A percentile compares a stretch with the other conserved stretches of the same genome.
Conservation (phyloP, 176 grass and related monocot species). For the Eremochloa ophiuroides region DNA sequence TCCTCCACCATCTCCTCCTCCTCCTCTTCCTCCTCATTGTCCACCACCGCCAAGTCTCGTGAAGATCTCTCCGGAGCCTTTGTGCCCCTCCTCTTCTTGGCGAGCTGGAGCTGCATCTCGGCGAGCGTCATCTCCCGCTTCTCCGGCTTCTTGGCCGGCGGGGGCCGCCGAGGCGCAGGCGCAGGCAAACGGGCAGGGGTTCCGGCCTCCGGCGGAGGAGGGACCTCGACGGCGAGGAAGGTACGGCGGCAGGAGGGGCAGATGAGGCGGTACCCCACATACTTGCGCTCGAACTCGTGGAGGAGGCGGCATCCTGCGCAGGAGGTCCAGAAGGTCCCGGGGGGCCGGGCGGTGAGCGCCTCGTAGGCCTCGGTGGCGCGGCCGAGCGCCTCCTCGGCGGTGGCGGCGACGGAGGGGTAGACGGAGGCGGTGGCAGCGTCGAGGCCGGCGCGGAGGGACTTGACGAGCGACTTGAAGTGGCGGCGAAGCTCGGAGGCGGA, state of each 20-base stretch:
- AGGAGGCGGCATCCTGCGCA: slow-evolving; percentile 77
- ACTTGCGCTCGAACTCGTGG: slow-evolving; percentile 81
- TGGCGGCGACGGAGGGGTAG: background rate
- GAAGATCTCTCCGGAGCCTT: slow-evolving; percentile 23
- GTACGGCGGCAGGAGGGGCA: slow-evolving; percentile 82
- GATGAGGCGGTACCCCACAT: slow-evolving; percentile 73
- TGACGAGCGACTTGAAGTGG: slow-evolving; percentile 69
- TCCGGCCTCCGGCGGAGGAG: slow-evolving; percentile 11
- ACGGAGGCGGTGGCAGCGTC: background rate
- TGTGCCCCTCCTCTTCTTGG: slow-evolving; percentile 28
- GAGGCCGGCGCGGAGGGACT: slow-evolving; percentile 44
- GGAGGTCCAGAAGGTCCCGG: slow-evolving; percentile 79
- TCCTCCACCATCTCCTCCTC: slow-evolving; percentile 6
- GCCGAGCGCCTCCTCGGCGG: slow-evolving; percentile 59
- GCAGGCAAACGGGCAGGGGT: background rate
- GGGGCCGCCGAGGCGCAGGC: background rate
- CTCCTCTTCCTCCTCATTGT: background rate
- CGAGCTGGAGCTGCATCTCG: slow-evolving; percentile 63
- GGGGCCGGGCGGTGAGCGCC: slow-evolving; percentile 43
- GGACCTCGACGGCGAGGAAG: slow-evolving; percentile 78
- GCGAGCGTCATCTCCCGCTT: slow-evolving; percentile 66
- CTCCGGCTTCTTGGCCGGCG: slow-evolving; percentile 38
- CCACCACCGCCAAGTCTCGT: background rate
- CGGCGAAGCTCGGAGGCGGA: slow-evolving; percentile 30
- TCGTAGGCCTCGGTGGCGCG: slow-evolving; percentile 51